Evolutionary conservation across 495 filamentous ascomycete genomes (phyloP).

Genomic region (Articulospora tetracladia): DNA sequence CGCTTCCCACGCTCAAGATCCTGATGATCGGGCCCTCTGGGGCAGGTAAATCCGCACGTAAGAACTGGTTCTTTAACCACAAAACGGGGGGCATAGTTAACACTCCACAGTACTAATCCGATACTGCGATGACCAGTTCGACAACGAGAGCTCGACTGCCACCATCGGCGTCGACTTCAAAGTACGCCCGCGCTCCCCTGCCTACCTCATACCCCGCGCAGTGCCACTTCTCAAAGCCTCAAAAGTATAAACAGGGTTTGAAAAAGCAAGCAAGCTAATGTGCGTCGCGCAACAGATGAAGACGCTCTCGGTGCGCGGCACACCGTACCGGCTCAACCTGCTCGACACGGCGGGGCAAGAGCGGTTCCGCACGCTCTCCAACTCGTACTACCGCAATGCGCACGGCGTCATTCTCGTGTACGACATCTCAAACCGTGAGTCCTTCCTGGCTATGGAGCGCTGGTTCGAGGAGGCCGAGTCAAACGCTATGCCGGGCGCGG

Average conservation of each 20-base stretch:
- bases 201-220: neutral
- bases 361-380: conserved; percentile 56
- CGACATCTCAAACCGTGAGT: conserved; percentile 51
- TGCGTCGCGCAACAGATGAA: conserved; percentile 18
- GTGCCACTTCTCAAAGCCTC: neutral
- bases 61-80: conserved; percentile 17
- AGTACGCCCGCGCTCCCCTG: conserved; percentile 27
- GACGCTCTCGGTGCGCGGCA: conserved; percentile 44
- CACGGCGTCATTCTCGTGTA: conserved; percentile 58
- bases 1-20: conserved; percentile 47
- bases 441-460: conserved; percentile 51
- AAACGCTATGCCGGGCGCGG: conserved; percentile 47
- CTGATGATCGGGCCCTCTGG: conserved; percentile 50
- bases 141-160: conserved; percentile 50
- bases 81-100: neutral
- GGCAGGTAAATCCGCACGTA: conserved; percentile 51
- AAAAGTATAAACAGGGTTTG: neutral
- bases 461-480: conserved; percentile 57
- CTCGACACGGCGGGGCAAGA: conserved; percentile 59
- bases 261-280: neutral
- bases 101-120: conserved; percentile 32
- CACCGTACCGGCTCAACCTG: conserved; percentile 50
- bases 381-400: conserved; percentile 57
- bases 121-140: conserved; percentile 59
- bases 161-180: conserved; percentile 63